Evolutionary conservation across 2,329 filamentous ascomycete species (phyloP).

Genomic region (Xylariaceae sp.): DNA sequence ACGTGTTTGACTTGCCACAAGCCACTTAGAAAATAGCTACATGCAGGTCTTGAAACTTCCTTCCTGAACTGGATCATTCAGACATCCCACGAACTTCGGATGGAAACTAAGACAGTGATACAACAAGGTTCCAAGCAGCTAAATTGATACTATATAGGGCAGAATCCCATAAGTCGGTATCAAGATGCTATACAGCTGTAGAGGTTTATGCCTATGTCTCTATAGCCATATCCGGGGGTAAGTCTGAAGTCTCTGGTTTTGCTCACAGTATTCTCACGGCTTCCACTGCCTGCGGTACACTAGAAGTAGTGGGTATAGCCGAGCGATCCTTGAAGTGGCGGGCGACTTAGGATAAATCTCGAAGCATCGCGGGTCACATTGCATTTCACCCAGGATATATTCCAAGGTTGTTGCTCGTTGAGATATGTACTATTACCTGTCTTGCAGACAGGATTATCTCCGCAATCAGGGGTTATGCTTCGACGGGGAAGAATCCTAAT

Average conservation of each 20-base stretch:
- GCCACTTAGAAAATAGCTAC: constrained; percentile 20
- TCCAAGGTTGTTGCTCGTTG: constrained; percentile 20
- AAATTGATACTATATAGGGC: constrained; percentile 11
- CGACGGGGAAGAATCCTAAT: constrained; percentile 19
- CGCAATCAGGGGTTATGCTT: constrained; percentile 14
- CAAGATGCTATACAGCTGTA: constrained; percentile 18
- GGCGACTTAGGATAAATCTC: constrained; percentile 18
- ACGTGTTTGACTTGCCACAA: constrained; percentile 17
- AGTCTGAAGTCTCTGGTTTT: not conserved
- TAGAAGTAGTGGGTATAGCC: constrained; percentile 24
- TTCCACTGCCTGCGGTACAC: not conserved
- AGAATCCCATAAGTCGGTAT: constrained; percentile 9
- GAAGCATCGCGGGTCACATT: constrained; percentile 27
- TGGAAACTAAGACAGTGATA: constrained; percentile 21
- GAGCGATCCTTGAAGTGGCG: constrained; percentile 19
- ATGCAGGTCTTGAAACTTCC: constrained; percentile 30
- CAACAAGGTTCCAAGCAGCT: constrained; percentile 21
- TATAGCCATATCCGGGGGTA: constrained; percentile 11
- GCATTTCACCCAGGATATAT: constrained; percentile 19
- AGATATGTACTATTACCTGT: constrained; percentile 21
- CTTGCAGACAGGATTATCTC: constrained; percentile 18
- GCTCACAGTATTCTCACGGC: not conserved
- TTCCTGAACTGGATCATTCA: constrained; percentile 21
- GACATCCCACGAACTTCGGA: constrained; percentile 23
- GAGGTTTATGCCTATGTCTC: not conserved